Base-by-base conservation (phyloP, 805 yeast species). In the Komagataella populi region DNA sequence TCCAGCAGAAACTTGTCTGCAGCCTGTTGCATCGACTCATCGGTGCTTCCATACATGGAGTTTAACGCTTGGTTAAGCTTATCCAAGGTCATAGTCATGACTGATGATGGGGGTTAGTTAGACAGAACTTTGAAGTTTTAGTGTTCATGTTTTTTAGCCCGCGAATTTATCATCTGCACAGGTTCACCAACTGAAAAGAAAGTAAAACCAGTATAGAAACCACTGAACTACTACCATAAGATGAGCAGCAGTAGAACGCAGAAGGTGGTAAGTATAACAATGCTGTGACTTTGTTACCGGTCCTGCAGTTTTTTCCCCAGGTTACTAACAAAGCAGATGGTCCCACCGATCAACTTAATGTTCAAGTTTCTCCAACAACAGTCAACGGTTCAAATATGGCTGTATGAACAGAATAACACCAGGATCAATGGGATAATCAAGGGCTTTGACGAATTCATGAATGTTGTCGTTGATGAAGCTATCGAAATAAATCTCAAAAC, bases 361-460 rank as follows among this genome's bases (percentile, higher is more conserved):
- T 93, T 90, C 73, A 84, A 85, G 64, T 85, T 79, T 62, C 74
- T 91, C 55, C 96, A 90, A 64, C 85, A 85, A 58, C 91, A 87
- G 59, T 70, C 85, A 1, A 69, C 72, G 17, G 97, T 93, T 39
- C 78, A 83, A 6, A 79, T 93, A 43, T 91, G 97, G 97, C 71
- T 93, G 8, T 89, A 76, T 57, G 98, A 93, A 60, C 96, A 93
- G 65, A 76, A 82, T 0, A 81, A 80, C 18, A 73, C 75, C 56
- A 73, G 95, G 56, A 77, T 91, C 30, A 86, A 84, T 58, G 99
- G 99, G 1, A 78, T 75, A 54, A 82, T 93, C 30, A 73, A 83
- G 54, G 99, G 99, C 1, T 91, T 95, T 66, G 99, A 93, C 66
- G 99, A 95, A 69, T 91, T 90, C 61, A 95, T 93, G 99, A 93